phyloP scores from a whole-genome alignment of 441 rosid genomes.

The Adansonia madagascariensis region DNA sequence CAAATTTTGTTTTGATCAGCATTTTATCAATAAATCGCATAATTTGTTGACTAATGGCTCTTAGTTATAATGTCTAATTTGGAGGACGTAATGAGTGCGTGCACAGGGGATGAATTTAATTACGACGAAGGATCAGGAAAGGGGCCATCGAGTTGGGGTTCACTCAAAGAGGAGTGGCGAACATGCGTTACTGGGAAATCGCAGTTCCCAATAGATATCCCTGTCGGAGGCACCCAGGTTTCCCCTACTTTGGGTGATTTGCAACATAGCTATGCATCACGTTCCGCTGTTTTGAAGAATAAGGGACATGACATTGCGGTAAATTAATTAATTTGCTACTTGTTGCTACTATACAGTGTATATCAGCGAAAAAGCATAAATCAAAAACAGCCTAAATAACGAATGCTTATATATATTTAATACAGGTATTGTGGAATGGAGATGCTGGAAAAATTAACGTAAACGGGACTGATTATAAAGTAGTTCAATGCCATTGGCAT shows the following conservation, averaged over 20 bases:
- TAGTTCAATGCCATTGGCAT: conserved; percentile 68
- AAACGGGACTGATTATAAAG: conserved; percentile 40
- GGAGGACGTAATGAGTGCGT: background rate
- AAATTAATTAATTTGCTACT: background rate
- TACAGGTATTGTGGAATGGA: conserved; percentile 61
- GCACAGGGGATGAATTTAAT: conserved; percentile 29
- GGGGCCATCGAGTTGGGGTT: conserved; percentile 50
- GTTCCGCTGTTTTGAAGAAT: conserved; percentile 44
- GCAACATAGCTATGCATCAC: conserved; percentile 44
- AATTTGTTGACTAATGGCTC: background rate
- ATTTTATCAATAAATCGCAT: background rate
- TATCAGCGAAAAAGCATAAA: too few species aligned
- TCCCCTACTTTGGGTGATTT: conserved; percentile 35
- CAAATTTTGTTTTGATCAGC: too few species aligned
- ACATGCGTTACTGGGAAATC: conserved; percentile 46
- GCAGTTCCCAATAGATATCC: conserved; percentile 71
- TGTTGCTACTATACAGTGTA: background rate
- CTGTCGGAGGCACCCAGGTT: conserved; percentile 30
- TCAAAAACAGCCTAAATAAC: too few species aligned
- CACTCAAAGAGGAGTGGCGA: conserved; percentile 47
- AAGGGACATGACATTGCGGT: conserved; percentile 60
- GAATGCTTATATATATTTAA: too few species aligned
- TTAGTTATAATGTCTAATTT: background rate
- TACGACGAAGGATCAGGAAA: conserved; percentile 41
- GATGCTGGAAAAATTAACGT: conserved; percentile 58